Percentiles rank a stretch among this genome's conserved stretches.
Evolutionary conservation across 495 filamentous ascomycete genomes (phyloP).

Genomic region (Saxophila tyrrhenica): DNA sequence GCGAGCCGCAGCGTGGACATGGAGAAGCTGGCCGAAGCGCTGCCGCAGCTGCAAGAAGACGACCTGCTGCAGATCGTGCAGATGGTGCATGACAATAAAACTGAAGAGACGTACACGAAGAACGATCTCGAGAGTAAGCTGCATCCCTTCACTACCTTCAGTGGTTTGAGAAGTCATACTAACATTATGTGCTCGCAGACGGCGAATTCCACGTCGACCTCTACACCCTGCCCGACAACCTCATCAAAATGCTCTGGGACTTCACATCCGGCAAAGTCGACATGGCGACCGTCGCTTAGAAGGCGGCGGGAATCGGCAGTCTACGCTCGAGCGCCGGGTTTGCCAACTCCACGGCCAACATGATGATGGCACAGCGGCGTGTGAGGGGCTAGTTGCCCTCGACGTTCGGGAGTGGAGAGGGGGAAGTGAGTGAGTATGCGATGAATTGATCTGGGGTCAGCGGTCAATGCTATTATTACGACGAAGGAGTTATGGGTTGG

Average conservation of each 20-base stretch:
- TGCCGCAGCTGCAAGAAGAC: conserved; percentile 74
- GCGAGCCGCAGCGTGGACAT: conserved; percentile 61
- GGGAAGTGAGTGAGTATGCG: too few species aligned
- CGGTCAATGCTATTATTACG: too few species aligned
- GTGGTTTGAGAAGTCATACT: background rate
- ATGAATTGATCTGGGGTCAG: too few species aligned
- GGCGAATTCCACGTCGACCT: conserved; percentile 98
- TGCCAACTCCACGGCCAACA: background rate
- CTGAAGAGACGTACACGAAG: conserved; percentile 82
- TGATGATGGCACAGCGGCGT: background rate
- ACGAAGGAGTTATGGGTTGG: too few species aligned
- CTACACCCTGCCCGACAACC: conserved; percentile 77
- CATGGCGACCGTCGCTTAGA: conserved; percentile 6
- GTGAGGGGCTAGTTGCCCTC: too few species aligned
- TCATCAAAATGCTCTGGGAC: conserved; percentile 90
- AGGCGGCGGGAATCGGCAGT: background rate
- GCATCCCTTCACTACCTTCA: background rate
- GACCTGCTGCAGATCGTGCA: conserved; percentile 90
- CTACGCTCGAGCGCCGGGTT: background rate
- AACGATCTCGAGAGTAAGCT: conserved; percentile 87
- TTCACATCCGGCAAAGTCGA: conserved; percentile 39
- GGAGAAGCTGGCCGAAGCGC: conserved; percentile 91
- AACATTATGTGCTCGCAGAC: conserved; percentile 37
- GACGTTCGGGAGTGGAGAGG: too few species aligned
- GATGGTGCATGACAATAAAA: conserved; percentile 96